Conservation (phyloP, 73 alveolate species). For the Urostyla sp. region DNA sequence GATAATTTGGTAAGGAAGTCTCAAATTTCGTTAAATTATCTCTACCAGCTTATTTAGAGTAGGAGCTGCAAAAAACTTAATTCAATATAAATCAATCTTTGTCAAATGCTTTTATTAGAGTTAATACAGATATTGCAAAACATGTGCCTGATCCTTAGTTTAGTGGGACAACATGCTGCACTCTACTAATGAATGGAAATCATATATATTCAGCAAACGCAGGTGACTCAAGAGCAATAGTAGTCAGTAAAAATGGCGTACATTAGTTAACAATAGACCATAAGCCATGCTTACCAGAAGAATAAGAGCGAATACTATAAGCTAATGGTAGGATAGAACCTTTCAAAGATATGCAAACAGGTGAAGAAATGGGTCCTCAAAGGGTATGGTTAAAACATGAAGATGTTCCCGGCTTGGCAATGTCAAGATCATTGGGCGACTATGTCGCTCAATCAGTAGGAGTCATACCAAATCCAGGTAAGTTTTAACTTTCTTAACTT, state of each 20-base stretch:
- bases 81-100: constrained; percentile 64
- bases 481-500: background rate
- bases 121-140: constrained; percentile 35
- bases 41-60: constrained; percentile 23
- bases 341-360: constrained; percentile 71
- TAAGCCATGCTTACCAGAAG: constrained; percentile 79
- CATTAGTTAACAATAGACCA: constrained; percentile 74
- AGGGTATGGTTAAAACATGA: constrained; percentile 85
- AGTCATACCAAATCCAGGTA: constrained; percentile 60
- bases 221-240: constrained; percentile 70
- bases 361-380: constrained; percentile 82
- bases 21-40: constrained; percentile 70
- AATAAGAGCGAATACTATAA: constrained; percentile 74
- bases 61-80: constrained; percentile 4
- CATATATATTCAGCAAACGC: constrained; percentile 61
- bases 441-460: constrained; percentile 60
- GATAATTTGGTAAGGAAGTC: constrained; percentile 88
- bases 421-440: constrained; percentile 72
- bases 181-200: constrained; percentile 50
- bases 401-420: constrained; percentile 88
- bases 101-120: constrained; percentile 12
- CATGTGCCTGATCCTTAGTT: constrained; percentile 38
- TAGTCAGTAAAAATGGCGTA: constrained; percentile 50
- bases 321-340: constrained; percentile 86
- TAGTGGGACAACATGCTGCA: constrained; percentile 64